Evolutionary conservation across 306 rosid species (phyloP).

Genomic region (Prunus salicina): DNA sequence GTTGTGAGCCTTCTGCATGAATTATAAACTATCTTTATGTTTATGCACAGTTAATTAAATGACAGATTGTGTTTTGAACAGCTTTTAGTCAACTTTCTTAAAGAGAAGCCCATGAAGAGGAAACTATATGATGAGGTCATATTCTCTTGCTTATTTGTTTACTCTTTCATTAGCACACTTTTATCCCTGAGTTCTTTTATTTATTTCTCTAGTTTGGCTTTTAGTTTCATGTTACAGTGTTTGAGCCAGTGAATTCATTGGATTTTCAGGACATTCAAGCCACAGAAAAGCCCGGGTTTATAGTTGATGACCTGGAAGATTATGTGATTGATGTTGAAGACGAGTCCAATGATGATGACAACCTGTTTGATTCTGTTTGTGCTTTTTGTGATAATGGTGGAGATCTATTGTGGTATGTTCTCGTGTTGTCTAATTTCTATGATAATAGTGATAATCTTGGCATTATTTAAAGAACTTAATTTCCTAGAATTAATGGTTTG

Average conservation of each 20-base stretch:
- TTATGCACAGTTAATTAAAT: background rate
- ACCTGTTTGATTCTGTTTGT: conserved; percentile 78
- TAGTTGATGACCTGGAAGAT: conserved; percentile 57
- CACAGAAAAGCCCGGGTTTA: conserved; percentile 56
- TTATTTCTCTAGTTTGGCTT: background rate
- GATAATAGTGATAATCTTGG: background rate
- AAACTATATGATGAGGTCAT: conserved; percentile 57
- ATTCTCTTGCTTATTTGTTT: conserved; percentile 21
- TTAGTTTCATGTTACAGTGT: conserved; percentile 13
- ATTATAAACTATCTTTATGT: background rate
- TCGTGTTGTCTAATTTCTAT: background rate
- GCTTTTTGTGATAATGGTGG: conserved; percentile 95
- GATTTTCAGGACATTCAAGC: conserved; percentile 59
- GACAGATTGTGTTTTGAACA: conserved; percentile 43
- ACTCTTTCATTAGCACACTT: background rate
- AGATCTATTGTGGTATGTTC: conserved; percentile 55
- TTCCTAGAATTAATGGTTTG: background rate
- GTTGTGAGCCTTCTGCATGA: background rate
- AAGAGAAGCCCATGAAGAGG: conserved; percentile 44
- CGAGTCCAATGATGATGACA: conserved; percentile 56
- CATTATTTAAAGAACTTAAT: background rate
- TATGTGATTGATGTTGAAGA: conserved; percentile 47
- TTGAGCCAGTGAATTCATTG: conserved; percentile 3
- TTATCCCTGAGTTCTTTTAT: background rate
- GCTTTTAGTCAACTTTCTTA: conserved; percentile 55